Percentiles rank a stretch among this genome's conserved stretches.
Evolutionary conservation across 2,329 filamentous ascomycete species (phyloP).

Genomic region (Stagonosporopsis rhizophila): DNA sequence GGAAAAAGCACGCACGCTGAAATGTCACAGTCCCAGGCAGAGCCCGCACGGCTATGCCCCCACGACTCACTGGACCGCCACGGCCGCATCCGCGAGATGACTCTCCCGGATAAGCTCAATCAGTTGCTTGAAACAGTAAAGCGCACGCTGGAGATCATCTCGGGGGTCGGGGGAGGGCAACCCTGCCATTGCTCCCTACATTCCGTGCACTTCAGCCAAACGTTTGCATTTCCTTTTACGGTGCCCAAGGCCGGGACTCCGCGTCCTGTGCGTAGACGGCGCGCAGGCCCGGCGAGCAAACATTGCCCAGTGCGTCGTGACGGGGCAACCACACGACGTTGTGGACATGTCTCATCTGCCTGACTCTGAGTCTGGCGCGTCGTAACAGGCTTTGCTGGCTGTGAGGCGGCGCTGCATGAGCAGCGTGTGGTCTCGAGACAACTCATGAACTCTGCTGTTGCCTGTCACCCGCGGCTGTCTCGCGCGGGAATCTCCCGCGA

Average conservation of each 20-base stretch:
- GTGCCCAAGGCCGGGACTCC: conserved; percentile 4
- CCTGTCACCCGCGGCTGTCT: conserved; percentile 10
- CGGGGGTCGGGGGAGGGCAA: conserved; percentile 12
- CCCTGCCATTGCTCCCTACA: conserved; percentile 6
- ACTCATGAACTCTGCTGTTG: conserved; percentile 22
- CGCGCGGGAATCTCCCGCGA: conserved; percentile 13
- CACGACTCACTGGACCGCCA: conserved; percentile 13
- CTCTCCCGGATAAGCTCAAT: conserved; percentile 4
- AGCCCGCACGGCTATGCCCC: conserved; percentile 6
- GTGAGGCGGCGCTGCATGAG: conserved; percentile 14
- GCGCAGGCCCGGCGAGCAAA: conserved; percentile 1
- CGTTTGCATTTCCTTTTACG: conserved; percentile 19
- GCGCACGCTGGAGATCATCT: conserved; percentile 15
- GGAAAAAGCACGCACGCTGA: conserved; percentile 16
- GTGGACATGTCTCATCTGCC: conserved; percentile 17
- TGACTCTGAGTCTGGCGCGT: conserved; percentile 3
- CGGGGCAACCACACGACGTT: conserved; percentile 11
- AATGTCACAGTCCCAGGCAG: conserved; percentile 13
- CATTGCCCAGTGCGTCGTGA: conserved; percentile 6
- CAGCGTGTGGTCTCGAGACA: conserved; percentile 28
- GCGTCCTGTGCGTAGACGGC: conserved; percentile 10
- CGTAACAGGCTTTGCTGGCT: background rate
- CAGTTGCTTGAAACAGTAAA: conserved; percentile 11
- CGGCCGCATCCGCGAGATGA: conserved; percentile 20
- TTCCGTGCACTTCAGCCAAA: conserved; percentile 15